Evolutionary conservation across 148 eudicot species (phyloP).

Genomic region (Oxyria digyna): DNA sequence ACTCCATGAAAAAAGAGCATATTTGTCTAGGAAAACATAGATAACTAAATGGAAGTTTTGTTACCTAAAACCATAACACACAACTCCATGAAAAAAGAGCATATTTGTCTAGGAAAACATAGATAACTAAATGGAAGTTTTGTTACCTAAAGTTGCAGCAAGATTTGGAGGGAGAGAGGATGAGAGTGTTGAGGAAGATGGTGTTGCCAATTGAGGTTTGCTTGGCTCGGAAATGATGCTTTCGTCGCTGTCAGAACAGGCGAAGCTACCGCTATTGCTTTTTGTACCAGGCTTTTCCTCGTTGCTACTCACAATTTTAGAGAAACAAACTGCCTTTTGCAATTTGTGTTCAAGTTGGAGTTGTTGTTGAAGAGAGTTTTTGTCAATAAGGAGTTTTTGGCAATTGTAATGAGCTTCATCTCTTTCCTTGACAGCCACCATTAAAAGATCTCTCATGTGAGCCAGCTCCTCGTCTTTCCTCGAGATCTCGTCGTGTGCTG

Average conservation of each 20-base stretch:
- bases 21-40: too few relatives aligned
- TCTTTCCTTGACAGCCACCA: constrained; percentile 46
- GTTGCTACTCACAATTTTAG: neutral
- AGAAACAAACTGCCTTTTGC: constrained; percentile 1
- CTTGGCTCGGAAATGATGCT: constrained; percentile 15
- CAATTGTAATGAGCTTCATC: constrained; percentile 53
- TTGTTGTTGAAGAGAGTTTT: constrained; percentile 29
- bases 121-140: neutral
- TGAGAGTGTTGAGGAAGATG: constrained; percentile 4
- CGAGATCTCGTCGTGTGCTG: constrained; percentile 64
- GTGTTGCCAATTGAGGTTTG: neutral
- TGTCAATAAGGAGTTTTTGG: constrained; percentile 40
- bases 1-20: too few relatives aligned
- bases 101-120: too few relatives aligned
- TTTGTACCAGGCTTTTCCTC: constrained; percentile 11
- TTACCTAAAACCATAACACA: neutral
- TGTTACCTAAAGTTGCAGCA: constrained; percentile 15
- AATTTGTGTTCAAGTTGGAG: neutral
- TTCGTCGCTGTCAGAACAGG: constrained; percentile 27
- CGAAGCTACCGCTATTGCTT: constrained; percentile 9
- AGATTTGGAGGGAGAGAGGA: constrained; percentile 23
- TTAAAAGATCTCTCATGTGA: constrained; percentile 37
- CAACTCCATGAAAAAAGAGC: too few relatives aligned
- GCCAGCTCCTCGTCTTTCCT: constrained; percentile 66
- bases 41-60: too few relatives aligned